Percentiles rank a stretch among this genome's conserved stretches.
These are phyloP conservation scores for Termitomyces heimii DNA, from an alignment of 768 basidiomycete genomes.

Conservation along the genomic window DNA sequence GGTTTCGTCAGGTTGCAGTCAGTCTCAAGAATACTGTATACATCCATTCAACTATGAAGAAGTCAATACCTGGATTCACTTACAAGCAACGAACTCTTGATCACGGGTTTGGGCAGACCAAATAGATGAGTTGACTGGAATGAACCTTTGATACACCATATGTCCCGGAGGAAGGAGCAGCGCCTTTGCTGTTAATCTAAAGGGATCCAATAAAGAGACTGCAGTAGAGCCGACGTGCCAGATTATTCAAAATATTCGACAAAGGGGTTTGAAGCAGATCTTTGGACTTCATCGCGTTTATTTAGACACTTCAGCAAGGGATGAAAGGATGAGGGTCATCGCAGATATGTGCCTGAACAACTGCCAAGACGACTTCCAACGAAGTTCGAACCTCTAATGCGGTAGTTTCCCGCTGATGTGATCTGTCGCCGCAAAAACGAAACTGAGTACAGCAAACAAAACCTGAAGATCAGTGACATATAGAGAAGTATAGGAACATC, in stretches of 20 bases:
- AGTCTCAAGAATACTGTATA: too few relatives aligned
- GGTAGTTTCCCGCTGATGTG: constrained; percentile 41
- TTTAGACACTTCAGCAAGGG: constrained; percentile 21
- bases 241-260: constrained; percentile 22
- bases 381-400: constrained; percentile 46
- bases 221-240: constrained; percentile 18
- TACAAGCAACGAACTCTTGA: constrained; percentile 38
- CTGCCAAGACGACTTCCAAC: constrained; percentile 49
- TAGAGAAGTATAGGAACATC: background rate
- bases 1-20: too few relatives aligned
- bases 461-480: background rate
- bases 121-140: background rate
- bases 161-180: constrained; percentile 41
- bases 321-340: constrained; percentile 37
- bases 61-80: constrained; percentile 11
- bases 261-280: constrained; percentile 20
- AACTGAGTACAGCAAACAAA: constrained; percentile 25
- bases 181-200: too few relatives aligned
- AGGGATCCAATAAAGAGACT: too few relatives aligned
- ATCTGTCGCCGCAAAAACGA: constrained; percentile 46
- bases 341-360: constrained; percentile 34
- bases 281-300: constrained; percentile 23
- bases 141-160: constrained; percentile 46
- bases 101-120: constrained; percentile 3
- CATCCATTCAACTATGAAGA: too few relatives aligned